phyloP scores from a whole-genome alignment of 805 yeast genomes.

The Ascoidea tarda region DNA sequence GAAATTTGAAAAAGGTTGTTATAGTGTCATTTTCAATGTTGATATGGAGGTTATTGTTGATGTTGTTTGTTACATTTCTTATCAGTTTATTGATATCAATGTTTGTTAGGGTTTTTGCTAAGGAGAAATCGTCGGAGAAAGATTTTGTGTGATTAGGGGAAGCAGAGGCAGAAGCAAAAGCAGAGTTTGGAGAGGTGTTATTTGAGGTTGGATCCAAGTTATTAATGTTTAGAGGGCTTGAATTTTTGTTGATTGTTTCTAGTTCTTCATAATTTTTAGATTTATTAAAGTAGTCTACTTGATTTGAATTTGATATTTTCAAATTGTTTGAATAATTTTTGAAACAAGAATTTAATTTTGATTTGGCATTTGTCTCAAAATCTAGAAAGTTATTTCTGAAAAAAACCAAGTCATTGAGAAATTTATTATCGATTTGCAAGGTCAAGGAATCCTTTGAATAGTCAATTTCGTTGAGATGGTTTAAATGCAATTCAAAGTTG shows the following conservation, averaged over 20 bases:
- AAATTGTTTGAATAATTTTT: conserved; percentile 1
- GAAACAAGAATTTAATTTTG: conserved; percentile 1
- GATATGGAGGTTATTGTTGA: neutral
- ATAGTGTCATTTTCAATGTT: neutral
- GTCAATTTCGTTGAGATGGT: conserved; percentile 6
- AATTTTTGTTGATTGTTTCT: neutral
- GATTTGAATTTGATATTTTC: conserved; percentile 1
- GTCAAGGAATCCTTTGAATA: conserved; percentile 7
- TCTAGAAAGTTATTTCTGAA: conserved; percentile 1
- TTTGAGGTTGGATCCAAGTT: too few species aligned
- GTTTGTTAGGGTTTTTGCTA: neutral
- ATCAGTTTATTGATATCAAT: neutral
- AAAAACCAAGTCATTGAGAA: conserved; percentile 4
- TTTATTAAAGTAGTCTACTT: conserved; percentile 6
- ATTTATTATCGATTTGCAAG: conserved; percentile 6
- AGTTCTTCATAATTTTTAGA: conserved; percentile 7
- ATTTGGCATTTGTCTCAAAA: conserved; percentile 1
- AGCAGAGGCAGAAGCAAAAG: neutral
- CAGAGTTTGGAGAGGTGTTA: neutral
- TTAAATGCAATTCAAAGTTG: conserved; percentile 8
- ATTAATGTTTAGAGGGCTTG: neutral
- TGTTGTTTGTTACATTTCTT: neutral
- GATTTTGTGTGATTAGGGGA: conserved; percentile 1
- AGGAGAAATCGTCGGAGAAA: conserved; percentile 1
- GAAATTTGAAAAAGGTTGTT: conserved; percentile 2